Base-by-base conservation (phyloP, 495 filamentous ascomycete species). In the Hamigera avellanea region DNA sequence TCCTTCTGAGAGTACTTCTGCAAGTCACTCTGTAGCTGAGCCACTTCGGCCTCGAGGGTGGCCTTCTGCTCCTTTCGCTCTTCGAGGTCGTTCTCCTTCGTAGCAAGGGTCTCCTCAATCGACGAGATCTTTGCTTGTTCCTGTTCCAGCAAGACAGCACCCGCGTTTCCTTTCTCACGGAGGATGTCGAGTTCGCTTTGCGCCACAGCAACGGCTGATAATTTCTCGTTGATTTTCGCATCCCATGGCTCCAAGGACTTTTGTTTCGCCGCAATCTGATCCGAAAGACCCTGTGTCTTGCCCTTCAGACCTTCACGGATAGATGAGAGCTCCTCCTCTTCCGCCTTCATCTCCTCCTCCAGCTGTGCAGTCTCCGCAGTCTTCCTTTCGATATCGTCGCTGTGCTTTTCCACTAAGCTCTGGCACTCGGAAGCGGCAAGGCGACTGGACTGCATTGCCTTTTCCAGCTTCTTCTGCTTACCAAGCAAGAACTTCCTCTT, bases 211-310 rank as follows among this genome's bases (percentile, higher is more conserved):
- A 95, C 89, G 7, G 83, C 75, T 2, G 86, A 94, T 45, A 85
- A 81, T 55, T 94, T 96, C 53, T 91, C 75, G 51, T 93, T 96
- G 64, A 98, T 87, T 61, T 87, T 94, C 33, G 83, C 86, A 38
- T 85, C 88, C 89, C 89, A 98, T 0, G 91, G 91, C 62, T 95
- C 89, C 7, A 98, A 70, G 2, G 83, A 81, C 61, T 93, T 94
- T 48, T 98, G 91, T 59, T 94, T 95, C 1, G 69, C 67, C 0
- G 87, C 76, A 41, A 96, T 95, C 48, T 95, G 73, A 50, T 98
- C 85, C 0, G 88, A 95, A 30, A 94, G 80, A 15, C 76, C 81
- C 55, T 96, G 86, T 0, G 91, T 98, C 63, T 96, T 96, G 43
- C 87, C 87, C 49, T 94, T 94, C 14, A 98, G 64, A 35, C 70